Evolutionary conservation across 768 basidiomycete genomes (phyloP), one percentile per base, ranked within the genome.

Genomic region (Thelephora ganbajun): DNA sequence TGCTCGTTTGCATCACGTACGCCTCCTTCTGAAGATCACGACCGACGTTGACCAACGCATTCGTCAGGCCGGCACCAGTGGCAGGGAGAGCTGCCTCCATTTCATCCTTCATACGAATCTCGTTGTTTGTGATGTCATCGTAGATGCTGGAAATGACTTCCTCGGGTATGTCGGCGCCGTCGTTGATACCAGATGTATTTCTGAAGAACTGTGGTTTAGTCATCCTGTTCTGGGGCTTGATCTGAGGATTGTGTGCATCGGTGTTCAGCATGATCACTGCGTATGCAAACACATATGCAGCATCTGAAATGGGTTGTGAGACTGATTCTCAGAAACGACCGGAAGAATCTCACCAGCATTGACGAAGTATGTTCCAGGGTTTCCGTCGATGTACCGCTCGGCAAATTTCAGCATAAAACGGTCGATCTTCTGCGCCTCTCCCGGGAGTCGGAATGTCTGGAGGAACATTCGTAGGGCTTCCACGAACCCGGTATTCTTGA

Each of bases 91-190:
- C 67, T 23, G 74, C 69, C 55, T 93, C 92, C 20, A 91, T 68
- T 67, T 99, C 94, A 57, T 98, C 96, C 66, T 97, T 97, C 96
- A 99, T 98, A 57, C 88, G 76, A 55, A 99, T 98, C 63, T 99
- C 96, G 56, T 96, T 92, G 37, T 62, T 70, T 48, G 79, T 76
- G 54, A 99, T 98, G 37, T 97, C 89, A 56, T 98, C 91, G 60
- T 76, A 99, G 52, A 97, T 86, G 18, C 65, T 67, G 4, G 68
- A 70, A 37, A 98, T 62, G 35, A 85, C 69, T 18, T 94, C 88
- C 57, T 96, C 91, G 0, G 91, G 88, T 41, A 99, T 75, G 63
- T 93, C 83, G 35, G 73, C 71, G 50, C 77, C 77, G 57, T 98
- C 93, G 57, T 99, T 97, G 64, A 99, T 98, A 12, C 92, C 92